These are phyloP conservation scores for Kodamaea leandrae DNA, from an alignment of 805 yeast species.

Conservation along the genomic window DNA sequence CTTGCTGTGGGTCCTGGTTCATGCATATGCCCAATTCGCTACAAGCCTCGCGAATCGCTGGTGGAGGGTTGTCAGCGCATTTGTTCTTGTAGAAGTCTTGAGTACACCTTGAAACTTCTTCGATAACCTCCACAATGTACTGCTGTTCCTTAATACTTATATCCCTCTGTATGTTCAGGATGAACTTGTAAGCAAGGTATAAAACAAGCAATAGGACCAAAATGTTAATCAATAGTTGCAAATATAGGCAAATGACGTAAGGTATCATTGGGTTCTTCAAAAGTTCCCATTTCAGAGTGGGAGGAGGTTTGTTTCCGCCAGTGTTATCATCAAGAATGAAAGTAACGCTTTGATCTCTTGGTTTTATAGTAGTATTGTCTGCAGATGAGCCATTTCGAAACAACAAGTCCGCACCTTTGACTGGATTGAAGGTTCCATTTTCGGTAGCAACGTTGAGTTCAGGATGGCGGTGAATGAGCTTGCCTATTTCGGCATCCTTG, in stretches of 20 bases:
- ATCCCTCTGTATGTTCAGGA: slow-evolving; percentile 60
- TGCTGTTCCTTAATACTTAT: slow-evolving; percentile 67
- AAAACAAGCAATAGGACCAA: slow-evolving; percentile 49
- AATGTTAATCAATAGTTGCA: slow-evolving; percentile 61
- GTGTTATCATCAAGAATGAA: not conserved
- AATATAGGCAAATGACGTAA: slow-evolving; percentile 54
- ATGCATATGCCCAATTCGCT: slow-evolving; percentile 77
- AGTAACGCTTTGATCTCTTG: not conserved
- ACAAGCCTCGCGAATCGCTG: slow-evolving; percentile 71
- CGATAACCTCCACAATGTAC: slow-evolving; percentile 55
- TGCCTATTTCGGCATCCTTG: slow-evolving; percentile 1
- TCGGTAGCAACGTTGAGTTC: slow-evolving; percentile 18
- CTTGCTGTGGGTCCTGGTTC: slow-evolving; percentile 67
- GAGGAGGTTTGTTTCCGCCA: not conserved
- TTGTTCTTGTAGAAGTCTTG: slow-evolving; percentile 68
- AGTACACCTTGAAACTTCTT: slow-evolving; percentile 67
- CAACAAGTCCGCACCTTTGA: slow-evolving; percentile 11
- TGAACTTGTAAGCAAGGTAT: slow-evolving; percentile 50
- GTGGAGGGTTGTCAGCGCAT: slow-evolving; percentile 63
- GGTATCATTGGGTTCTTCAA: slow-evolving; percentile 49
- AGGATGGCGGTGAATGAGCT: slow-evolving; percentile 14
- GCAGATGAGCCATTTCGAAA: slow-evolving; percentile 1
- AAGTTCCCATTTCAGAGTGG: not conserved
- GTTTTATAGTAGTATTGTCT: not conserved
- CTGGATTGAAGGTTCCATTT: slow-evolving; percentile 10